Evolutionary conservation across 345 rosid species (phyloP), one percentile per base, ranked within the genome.

Genomic region (Firmiana major): DNA sequence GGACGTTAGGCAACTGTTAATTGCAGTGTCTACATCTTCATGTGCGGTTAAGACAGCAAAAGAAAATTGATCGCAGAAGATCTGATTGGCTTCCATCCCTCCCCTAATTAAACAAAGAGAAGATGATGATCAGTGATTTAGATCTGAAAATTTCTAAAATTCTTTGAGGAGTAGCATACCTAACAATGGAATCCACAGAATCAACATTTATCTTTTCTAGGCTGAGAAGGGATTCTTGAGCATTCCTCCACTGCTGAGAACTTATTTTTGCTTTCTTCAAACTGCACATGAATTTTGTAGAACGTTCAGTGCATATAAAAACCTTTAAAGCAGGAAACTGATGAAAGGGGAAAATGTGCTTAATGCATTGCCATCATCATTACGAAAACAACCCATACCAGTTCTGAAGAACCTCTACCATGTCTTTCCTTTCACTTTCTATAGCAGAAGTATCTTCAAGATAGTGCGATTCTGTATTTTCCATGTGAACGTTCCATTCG

Each of bases 401-500:
- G 86, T 86, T 86, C 75, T 90, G 88, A 67, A 97, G 89, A 81
- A 97, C 92, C 80, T 79, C 89, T 78, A 89, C 92, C 84, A 94
- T 82, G n/a, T 84, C 91, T 72, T 88, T 85, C 93, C 89, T 94
- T 81, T 97, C 89, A 24, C 74, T 82, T 78, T 91, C 97, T 58
- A 94, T 92, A 8, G 87, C 92, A 81, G 89, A 87, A 68, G 88
- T 90, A 78, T 90, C 93, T 82, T 90, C 88, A 7, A 83, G 84
- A 81, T 91, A 85, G 81, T 83, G 87, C 6, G 93, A 80, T 85
- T 97, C 99, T 64, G 92, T 91, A 81, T 78, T 91, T 81, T 87
- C 88, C 97, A 94, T 89, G 87, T 94, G 97, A 70, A 79, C 48
- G 3, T 71, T 88, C 99, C 99, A 97, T 84, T 94, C 89, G 11